Percentiles rank a stretch among this genome's conserved stretches.
These are phyloP conservation scores for Candida pseudoviswanathii DNA, from an alignment of 1,139 yeast genomes.

Conservation along the genomic window DNA sequence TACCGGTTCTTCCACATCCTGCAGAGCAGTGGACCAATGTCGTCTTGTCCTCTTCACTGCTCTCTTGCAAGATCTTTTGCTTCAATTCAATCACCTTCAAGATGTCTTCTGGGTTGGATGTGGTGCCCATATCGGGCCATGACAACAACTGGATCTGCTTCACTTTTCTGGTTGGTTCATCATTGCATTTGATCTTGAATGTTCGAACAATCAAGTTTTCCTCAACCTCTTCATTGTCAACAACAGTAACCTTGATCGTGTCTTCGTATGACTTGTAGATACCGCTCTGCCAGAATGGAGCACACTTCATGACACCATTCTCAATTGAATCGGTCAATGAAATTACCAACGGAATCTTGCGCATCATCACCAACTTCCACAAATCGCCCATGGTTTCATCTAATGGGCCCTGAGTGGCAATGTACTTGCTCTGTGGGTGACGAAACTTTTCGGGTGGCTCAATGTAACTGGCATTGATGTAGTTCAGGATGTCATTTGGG, in stretches of 20 bases:
- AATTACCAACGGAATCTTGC: constrained; percentile 41
- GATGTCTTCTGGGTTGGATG: constrained; percentile 40
- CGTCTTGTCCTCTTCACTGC: constrained; percentile 28
- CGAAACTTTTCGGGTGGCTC: constrained; percentile 20
- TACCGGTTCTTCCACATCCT: constrained; percentile 84
- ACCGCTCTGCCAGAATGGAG: constrained; percentile 57
- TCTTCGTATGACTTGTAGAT: constrained; percentile 41
- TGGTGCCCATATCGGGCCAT: constrained; percentile 58
- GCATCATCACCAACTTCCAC: constrained; percentile 67
- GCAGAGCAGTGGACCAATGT: constrained; percentile 81
- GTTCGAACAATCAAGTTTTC: constrained; percentile 34
- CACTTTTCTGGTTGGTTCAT: constrained; percentile 21
- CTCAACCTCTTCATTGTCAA: constrained; percentile 21
- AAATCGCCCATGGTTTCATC: constrained; percentile 77
- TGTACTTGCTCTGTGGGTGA: constrained; percentile 40
- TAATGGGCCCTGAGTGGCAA: constrained; percentile 88
- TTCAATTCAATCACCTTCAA: constrained; percentile 45
- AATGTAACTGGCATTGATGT: constrained; percentile 66
- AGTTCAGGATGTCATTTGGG: constrained; percentile 25
- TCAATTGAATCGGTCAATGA: constrained; percentile 57
- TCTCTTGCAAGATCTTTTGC: constrained; percentile 26
- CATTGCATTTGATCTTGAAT: constrained; percentile 33
- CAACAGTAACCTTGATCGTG: constrained; percentile 29
- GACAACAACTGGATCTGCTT: constrained; percentile 51
- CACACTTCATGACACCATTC: constrained; percentile 55